Base-by-base conservation (phyloP, 73 alveolate species). In the Symbiodinium natans region DNA sequence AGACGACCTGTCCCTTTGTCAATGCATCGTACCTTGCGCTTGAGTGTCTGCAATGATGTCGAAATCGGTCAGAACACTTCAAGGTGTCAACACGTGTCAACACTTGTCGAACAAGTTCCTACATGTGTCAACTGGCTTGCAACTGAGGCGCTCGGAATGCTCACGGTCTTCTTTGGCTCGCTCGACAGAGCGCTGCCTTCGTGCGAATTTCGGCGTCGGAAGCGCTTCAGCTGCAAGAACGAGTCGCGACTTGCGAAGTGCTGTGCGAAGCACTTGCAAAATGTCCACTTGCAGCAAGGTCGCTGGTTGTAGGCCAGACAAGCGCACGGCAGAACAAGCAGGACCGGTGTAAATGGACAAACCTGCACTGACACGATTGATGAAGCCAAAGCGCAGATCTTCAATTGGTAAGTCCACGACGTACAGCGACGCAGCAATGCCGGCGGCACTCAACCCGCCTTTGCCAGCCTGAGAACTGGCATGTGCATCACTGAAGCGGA, bases 321-420 rank as follows among this genome's bases (percentile, higher is more conserved):
- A 7, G 94, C 94, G 39, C 94, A 87, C 42, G 94, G 94, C 68
- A 87, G 41, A 42, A 87, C 15, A 42, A 87, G 82, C 73, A 87
- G 9, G 42, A 87, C 75, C 33, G 94, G 39, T 23, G 94, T 56
- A 56, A 87, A 87, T 33, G 94, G 94, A 87, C 94, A 87, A 3
- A 87, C 94, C 94, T 87, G 54, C 10, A 39, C 56, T 31, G 40
- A 17, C 36, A 23, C 25, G 29, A 31, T 43, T 41, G 36, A 29
- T 59, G 40, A 21, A 82, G 63, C 23, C 63, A 48, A 8, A 17
- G 63, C 63, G 8, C 63, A 17, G 8, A 48, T 8, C 63, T 19
- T 23, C 27, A 21, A 33, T 17, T 11, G 31, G 29, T 74, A 31
- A 74, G 85, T 9, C 25, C 23, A 43, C 41, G 42, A 43, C 94